Conservation (phyloP, 345 rosid species). For the Hirschfeldia incana region DNA sequence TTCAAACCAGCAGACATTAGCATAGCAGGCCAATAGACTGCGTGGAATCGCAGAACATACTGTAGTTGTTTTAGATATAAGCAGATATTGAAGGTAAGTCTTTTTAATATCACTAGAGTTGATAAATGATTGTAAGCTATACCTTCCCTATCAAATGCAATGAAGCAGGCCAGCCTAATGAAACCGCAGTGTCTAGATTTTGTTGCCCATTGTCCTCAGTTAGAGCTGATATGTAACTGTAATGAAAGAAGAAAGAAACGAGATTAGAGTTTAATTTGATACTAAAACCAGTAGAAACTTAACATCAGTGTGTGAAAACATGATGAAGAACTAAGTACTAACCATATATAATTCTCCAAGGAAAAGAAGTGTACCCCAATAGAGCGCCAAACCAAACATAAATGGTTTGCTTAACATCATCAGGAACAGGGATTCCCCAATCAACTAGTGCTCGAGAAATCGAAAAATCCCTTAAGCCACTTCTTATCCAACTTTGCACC, state of each 20-base stretch:
- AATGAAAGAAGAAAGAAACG: conserved; percentile 1
- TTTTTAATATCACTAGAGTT: neutral
- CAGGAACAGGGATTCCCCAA: conserved; percentile 97
- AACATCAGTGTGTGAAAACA: neutral
- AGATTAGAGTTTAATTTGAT: neutral
- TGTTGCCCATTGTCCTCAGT: conserved; percentile 56
- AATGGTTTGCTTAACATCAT: conserved; percentile 79
- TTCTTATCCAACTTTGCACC: conserved; percentile 90
- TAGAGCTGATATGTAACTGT: conserved; percentile 85
- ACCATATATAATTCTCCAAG: neutral
- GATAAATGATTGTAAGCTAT: conserved; percentile 6
- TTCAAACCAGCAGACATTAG: conserved; percentile 84
- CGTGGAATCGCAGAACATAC: conserved; percentile 95
- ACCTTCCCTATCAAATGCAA: conserved; percentile 96
- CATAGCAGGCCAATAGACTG: conserved; percentile 99
- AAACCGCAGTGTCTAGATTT: conserved; percentile 59
- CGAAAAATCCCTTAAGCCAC: conserved; percentile 87
- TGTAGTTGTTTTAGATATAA: conserved; percentile 32
- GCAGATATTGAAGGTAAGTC: neutral
- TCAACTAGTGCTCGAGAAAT: conserved; percentile 92
- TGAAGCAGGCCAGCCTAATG: conserved; percentile 94
- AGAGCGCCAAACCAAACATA: conserved; percentile 99
- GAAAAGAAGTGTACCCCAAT: conserved; percentile 61
- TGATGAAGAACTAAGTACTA: neutral
- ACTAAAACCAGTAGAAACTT: neutral